Percentiles rank a stretch among this genome's conserved stretches.
phyloP scores from a whole-genome alignment of 495 filamentous ascomycete genomes.

The Eremomyces bilateralis region DNA sequence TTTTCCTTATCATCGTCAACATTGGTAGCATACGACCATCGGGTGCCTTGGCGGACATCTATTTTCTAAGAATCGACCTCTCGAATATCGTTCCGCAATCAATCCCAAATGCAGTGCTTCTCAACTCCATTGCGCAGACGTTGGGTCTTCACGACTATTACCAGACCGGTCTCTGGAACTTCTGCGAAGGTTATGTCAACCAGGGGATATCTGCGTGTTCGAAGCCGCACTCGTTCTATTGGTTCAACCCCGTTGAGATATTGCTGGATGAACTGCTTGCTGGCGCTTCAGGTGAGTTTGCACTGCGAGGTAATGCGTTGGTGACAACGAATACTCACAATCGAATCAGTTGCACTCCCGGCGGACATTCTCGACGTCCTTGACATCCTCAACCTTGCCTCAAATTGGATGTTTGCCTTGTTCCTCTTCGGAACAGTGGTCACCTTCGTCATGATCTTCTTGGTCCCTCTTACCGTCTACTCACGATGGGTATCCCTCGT shows the following conservation, averaged over 20 bases:
- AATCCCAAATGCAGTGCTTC: conserved; percentile 51
- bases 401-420: conserved; percentile 76
- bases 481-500: conserved; percentile 31
- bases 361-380: conserved; percentile 47
- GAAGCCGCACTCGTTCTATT: conserved; percentile 45
- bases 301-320: background rate
- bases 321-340: conserved; percentile 10
- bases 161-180: conserved; percentile 75
- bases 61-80: conserved; percentile 69
- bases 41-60: conserved; percentile 40
- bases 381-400: conserved; percentile 51
- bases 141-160: conserved; percentile 89
- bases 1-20: conserved; percentile 59
- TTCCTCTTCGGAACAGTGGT: conserved; percentile 51
- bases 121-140: conserved; percentile 75
- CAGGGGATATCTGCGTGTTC: conserved; percentile 57
- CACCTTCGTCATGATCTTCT: conserved; percentile 43
- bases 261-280: conserved; percentile 53
- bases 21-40: conserved; percentile 45
- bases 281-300: conserved; percentile 48
- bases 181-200: conserved; percentile 62
- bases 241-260: conserved; percentile 77
- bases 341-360: conserved; percentile 61
- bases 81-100: conserved; percentile 57
- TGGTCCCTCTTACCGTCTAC: conserved; percentile 33